Conservation (phyloP, 305 asterid genomes). For the Fraxinus albicans region DNA sequence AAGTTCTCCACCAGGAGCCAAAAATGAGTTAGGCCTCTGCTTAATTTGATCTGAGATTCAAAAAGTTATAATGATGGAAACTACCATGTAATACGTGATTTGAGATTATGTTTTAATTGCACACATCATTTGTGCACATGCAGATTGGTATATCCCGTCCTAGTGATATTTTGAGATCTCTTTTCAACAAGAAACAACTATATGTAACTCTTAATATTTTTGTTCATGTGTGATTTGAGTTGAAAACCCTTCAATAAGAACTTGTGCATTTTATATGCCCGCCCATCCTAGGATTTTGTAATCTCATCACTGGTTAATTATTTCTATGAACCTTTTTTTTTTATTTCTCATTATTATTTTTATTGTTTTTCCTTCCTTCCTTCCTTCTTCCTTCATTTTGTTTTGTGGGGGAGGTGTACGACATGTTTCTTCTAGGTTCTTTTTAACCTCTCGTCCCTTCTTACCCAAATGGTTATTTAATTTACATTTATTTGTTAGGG, state of each 20-base stretch:
- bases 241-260: not conserved
- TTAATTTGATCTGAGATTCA: not conserved
- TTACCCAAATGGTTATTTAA: not conserved
- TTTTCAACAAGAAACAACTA: not conserved
- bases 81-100: not conserved
- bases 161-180: not conserved
- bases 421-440: not conserved
- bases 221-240: not conserved
- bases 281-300: not conserved
- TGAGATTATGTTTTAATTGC: not conserved
- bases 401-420: not conserved
- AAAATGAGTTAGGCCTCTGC: not conserved
- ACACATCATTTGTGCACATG: not conserved
- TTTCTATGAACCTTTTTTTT: not conserved
- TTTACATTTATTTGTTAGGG: not conserved
- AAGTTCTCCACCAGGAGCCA: conserved; percentile 21
- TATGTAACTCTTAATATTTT: not conserved
- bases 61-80: not conserved
- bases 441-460: not conserved
- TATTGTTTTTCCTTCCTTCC: not conserved
- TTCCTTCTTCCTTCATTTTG: too few species aligned
- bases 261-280: not conserved
- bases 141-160: not conserved
- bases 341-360: not conserved
- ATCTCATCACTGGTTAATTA: not conserved